Conservation (phyloP, 192 early-diverging fungal species). For the Umbelopsis sp. region DNA sequence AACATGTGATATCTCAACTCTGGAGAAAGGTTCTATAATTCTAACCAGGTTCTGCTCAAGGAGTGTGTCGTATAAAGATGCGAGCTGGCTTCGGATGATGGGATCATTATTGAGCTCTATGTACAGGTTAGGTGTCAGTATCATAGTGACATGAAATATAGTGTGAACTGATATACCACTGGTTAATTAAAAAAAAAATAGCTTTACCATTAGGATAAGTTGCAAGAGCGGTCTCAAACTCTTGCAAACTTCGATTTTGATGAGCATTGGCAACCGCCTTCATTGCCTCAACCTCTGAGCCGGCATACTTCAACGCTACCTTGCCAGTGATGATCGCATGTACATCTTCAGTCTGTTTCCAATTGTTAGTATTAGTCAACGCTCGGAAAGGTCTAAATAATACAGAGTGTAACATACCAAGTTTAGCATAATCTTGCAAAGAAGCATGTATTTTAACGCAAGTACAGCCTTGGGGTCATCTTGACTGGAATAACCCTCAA, state of each 20-base stretch:
- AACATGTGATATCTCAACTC: constrained; percentile 95
- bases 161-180: neutral
- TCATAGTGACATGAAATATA: neutral
- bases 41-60: constrained; percentile 96
- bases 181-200: too few species aligned
- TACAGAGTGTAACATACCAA: constrained; percentile 53
- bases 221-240: constrained; percentile 91
- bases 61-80: constrained; percentile 92
- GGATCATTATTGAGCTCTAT: constrained; percentile 87
- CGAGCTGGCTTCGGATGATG: constrained; percentile 92
- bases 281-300: constrained; percentile 91
- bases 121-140: neutral
- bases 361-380: constrained; percentile 1
- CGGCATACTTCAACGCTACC: constrained; percentile 85
- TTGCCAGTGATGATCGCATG: constrained; percentile 89
- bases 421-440: constrained; percentile 99
- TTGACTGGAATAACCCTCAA: constrained; percentile 90
- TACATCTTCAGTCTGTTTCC: constrained; percentile 87
- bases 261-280: constrained; percentile 92
- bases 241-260: constrained; percentile 94
- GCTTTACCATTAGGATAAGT: constrained; percentile 78
- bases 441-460: constrained; percentile 96
- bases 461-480: constrained; percentile 86
- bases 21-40: constrained; percentile 97
- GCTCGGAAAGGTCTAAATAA: neutral